phyloP scores from a whole-genome alignment of 306 rosid species.

The Begonia fuchsioides region DNA sequence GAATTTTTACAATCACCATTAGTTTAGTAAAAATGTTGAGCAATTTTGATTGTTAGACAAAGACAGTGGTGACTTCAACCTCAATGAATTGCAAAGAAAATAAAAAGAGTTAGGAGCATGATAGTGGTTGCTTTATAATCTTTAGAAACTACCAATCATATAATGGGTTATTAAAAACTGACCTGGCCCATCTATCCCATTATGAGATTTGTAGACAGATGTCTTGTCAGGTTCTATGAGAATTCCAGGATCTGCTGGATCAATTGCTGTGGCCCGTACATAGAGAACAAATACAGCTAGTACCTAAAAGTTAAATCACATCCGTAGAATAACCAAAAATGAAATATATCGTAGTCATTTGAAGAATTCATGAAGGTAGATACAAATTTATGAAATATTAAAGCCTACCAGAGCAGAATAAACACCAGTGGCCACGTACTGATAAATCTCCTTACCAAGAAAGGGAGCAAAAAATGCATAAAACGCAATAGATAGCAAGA shows the following conservation, averaged over 20 bases:
- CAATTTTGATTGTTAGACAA: no score
- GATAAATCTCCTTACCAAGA: constrained; percentile 38
- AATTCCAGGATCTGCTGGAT: constrained; percentile 65
- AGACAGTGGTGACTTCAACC: no score
- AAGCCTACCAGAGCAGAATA: constrained; percentile 54
- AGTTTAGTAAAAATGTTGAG: no score
- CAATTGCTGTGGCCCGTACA: constrained; percentile 72
- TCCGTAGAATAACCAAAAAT: constrained; percentile 11
- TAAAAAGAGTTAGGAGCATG: no score
- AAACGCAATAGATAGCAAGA: constrained; percentile 61
- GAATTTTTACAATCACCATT: no score
- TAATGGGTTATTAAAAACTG: constrained; percentile 4
- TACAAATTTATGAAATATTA: neutral
- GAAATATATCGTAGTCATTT: neutral
- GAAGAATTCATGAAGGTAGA: neutral
- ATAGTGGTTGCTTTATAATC: no score
- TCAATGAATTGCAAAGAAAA: no score
- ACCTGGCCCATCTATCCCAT: constrained; percentile 40
- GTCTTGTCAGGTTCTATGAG: constrained; percentile 35
- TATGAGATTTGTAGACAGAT: constrained; percentile 25
- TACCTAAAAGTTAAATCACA: constrained; percentile 33
- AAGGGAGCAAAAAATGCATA: constrained; percentile 77
- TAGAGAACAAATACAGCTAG: constrained; percentile 57
- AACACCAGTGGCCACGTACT: constrained; percentile 50
- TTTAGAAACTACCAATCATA: no score